phyloP scores from a whole-genome alignment of 805 yeast species.

The Zygotorulaspora chibaensis region DNA sequence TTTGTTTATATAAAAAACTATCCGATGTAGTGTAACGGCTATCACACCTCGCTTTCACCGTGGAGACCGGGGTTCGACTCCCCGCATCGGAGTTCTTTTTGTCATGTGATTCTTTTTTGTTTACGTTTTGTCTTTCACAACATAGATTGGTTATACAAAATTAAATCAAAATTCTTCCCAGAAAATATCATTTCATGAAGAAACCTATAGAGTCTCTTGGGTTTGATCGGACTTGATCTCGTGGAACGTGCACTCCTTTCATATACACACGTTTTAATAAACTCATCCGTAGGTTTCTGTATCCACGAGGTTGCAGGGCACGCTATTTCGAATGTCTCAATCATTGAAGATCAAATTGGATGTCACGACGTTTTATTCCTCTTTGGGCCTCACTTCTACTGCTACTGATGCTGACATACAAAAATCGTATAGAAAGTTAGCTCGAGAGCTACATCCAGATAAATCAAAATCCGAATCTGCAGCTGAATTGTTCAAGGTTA shows the following conservation, averaged over 20 bases:
- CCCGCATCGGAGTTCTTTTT: slow-evolving; percentile 26
- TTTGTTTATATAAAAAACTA: background rate
- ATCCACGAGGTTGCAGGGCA: too few relatives aligned
- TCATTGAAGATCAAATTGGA: slow-evolving; percentile 21
- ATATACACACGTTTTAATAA: too few relatives aligned
- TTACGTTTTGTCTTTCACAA: slow-evolving; percentile 5
- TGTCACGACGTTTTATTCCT: slow-evolving; percentile 31
- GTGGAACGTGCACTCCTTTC: too few relatives aligned
- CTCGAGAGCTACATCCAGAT: slow-evolving; percentile 75
- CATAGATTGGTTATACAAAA: background rate
- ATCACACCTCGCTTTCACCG: slow-evolving; percentile 34
- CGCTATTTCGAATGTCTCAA: slow-evolving; percentile 3
- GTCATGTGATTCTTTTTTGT: background rate
- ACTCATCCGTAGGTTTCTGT: too few relatives aligned
- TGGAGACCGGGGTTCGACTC: slow-evolving; percentile 33
- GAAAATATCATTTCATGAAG: background rate
- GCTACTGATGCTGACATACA: slow-evolving; percentile 44
- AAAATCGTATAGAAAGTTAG: slow-evolving; percentile 73
- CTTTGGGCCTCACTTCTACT: slow-evolving; percentile 23
- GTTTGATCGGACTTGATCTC: too few relatives aligned
- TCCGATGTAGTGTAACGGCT: slow-evolving; percentile 34
- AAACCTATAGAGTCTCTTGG: too few relatives aligned
- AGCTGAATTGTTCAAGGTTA: slow-evolving; percentile 31
- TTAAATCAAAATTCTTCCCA: background rate
- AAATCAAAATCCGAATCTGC: slow-evolving; percentile 50